Percentiles rank a stretch among this genome's conserved stretches.
phyloP scores from a whole-genome alignment of 129 eudicot species.

The Centaurea solstitialis region DNA sequence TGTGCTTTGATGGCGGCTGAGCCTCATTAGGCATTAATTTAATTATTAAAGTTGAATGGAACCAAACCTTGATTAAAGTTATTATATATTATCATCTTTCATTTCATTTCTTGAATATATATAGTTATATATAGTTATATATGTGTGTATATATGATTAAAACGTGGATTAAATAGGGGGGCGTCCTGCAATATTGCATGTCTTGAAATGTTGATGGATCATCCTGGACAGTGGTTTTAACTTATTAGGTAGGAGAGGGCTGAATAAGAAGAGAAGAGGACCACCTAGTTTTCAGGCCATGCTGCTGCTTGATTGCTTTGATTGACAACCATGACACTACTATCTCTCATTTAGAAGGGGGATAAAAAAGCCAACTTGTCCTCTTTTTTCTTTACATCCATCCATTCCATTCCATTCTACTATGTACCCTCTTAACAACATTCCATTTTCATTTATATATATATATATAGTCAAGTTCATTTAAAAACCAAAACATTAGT shows the following conservation, averaged over 20 bases:
- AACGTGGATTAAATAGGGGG: slow-evolving; percentile 42
- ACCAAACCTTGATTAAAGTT: slow-evolving; percentile 14
- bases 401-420: not conserved
- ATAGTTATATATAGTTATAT: not conserved
- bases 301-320: slow-evolving; percentile 47
- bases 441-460: slow-evolving; percentile 11
- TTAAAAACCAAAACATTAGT: too few species aligned
- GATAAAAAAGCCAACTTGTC: slow-evolving; percentile 26
- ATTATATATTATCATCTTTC: slow-evolving; percentile 5
- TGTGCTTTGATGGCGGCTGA: slow-evolving; percentile 26
- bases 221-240: slow-evolving; percentile 42
- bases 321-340: slow-evolving; percentile 31
- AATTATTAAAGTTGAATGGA: slow-evolving; percentile 22
- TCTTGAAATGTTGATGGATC: slow-evolving; percentile 41
- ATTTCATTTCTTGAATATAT: not conserved
- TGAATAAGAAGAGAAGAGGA: slow-evolving; percentile 24
- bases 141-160: not conserved
- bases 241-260: slow-evolving; percentile 33
- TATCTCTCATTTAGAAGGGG: slow-evolving; percentile 22
- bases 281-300: slow-evolving; percentile 59
- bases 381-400: slow-evolving; percentile 18
- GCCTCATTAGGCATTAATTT: slow-evolving; percentile 13
- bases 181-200: slow-evolving; percentile 36
- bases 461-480: too few species aligned
- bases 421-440: not conserved